phyloP scores from a whole-genome alignment of 768 basidiomycete species.

The Pulveroboletus frians region DNA sequence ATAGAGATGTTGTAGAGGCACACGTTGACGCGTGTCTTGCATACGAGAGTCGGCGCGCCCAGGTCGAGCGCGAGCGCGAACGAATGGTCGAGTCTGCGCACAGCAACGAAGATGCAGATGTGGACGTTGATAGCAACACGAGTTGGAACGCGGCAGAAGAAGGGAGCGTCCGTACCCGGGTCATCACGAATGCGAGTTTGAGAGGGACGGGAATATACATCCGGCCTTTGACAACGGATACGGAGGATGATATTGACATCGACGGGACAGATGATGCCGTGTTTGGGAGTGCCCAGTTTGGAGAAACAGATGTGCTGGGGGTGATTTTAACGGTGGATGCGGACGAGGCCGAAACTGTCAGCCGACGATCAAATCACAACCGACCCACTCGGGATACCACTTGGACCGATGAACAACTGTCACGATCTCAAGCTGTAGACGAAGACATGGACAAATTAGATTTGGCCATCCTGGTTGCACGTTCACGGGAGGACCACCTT shows the following conservation, averaged over 20 bases:
- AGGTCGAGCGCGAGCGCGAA: slow-evolving; percentile 28
- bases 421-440: not conserved
- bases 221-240: slow-evolving; percentile 52
- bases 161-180: slow-evolving; percentile 40
- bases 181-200: slow-evolving; percentile 33
- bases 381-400: slow-evolving; percentile 34
- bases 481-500: slow-evolving; percentile 42
- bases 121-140: slow-evolving; percentile 29
- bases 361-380: slow-evolving; percentile 17
- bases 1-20: slow-evolving; percentile 68
- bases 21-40: slow-evolving; percentile 80
- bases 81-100: slow-evolving; percentile 26
- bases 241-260: slow-evolving; percentile 77
- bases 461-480: slow-evolving; percentile 45
- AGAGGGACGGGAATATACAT: slow-evolving; percentile 68
- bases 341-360: not conserved
- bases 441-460: slow-evolving; percentile 45
- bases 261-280: slow-evolving; percentile 68
- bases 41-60: slow-evolving; percentile 41
- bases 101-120: slow-evolving; percentile 29
- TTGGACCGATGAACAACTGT: not conserved
- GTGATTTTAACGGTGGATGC: slow-evolving; percentile 29
- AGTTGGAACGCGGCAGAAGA: slow-evolving; percentile 36
- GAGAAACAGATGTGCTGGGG: slow-evolving; percentile 59
- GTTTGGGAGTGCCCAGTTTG: slow-evolving; percentile 73